Base-by-base conservation (phyloP, 1,139 yeast species). In the Magnusiomyces paraingens region DNA sequence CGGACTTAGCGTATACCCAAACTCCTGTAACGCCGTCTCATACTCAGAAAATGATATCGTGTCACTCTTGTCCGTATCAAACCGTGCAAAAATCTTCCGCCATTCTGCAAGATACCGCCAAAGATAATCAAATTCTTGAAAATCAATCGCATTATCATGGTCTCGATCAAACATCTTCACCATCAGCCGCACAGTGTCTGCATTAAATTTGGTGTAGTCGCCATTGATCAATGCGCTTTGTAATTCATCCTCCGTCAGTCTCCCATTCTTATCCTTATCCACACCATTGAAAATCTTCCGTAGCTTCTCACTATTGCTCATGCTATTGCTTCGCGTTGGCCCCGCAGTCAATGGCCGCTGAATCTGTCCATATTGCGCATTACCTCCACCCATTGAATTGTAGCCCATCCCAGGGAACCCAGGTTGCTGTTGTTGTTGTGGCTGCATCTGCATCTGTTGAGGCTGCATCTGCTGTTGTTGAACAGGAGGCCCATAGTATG, bases 101-200 rank as follows among this genome's bases (percentile, higher is more conserved):
- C 87, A 84, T 53, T 86, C 86, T n/a, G 83, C 75, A 50, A 84
- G 72, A 61, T 84, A 84, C 64, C 83, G 80, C 89, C 90, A 84
- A 51, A 84, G 72, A 56, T 83, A 81, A 50, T 80, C 84, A 66
- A 85, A 85, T 67, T 85, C 91, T 52, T 79, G 82, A 61, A 81
- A 84, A 59, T 80, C 81, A 47, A 79, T 73, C 1, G 78, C 70
- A 8, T 77, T 74, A 21, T 78, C 72, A 6, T 72, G 70, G 50
- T 79, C 78, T 36, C 76, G 72, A 61, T 78, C 82, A 66, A 85
- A 85, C 64, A 85, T 72, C 62, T 80, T 78, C 56, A 85, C 80
- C 87, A 85, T 84, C 47, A 85, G 71, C 50, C 73, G 67, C 41
- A 84, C 80, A 0, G 91, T 83, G 29, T 83, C 79, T 21, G 81